A percentile compares a stretch with the other conserved stretches of the same genome.
Evolutionary conservation across 2,329 filamentous ascomycete species (phyloP).

Genomic region (Cladosporium sp.): DNA sequence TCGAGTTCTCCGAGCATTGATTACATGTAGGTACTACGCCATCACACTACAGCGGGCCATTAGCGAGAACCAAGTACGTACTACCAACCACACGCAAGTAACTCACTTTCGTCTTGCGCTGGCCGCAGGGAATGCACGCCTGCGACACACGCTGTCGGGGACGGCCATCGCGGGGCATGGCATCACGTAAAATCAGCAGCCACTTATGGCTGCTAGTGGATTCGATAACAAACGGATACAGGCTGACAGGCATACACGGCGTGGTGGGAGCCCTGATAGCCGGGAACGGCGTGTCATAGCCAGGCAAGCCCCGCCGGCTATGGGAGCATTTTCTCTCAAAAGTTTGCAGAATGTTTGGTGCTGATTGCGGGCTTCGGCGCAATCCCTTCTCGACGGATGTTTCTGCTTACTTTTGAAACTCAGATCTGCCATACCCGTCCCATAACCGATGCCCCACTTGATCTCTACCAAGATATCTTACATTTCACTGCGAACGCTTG

Average conservation of each 20-base stretch:
- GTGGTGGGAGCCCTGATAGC: not conserved
- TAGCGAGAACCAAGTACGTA: too few species aligned
- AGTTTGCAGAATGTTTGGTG: not conserved
- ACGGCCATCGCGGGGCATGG: conserved; percentile 3
- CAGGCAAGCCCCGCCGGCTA: not conserved
- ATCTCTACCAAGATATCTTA: not conserved
- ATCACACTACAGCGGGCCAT: not conserved
- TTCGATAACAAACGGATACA: not conserved
- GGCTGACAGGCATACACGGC: not conserved
- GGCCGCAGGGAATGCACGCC: conserved; percentile 8
- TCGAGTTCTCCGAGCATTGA: not conserved
- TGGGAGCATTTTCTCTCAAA: not conserved
- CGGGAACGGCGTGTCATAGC: not conserved
- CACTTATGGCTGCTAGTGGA: not conserved
- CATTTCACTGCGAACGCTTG: not conserved
- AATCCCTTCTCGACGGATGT: too few species aligned
- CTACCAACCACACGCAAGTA: not conserved
- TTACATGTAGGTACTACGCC: conserved; percentile 1
- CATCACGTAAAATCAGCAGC: not conserved
- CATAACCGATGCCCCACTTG: conserved; percentile 3
- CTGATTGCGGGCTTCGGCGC: too few species aligned
- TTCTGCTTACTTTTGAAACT: not conserved
- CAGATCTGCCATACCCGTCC: not conserved
- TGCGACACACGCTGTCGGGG: conserved; percentile 7
- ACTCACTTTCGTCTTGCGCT: conserved; percentile 5